phyloP scores from a whole-genome alignment of 768 basidiomycete genomes.

The Crucibulum laeve region DNA sequence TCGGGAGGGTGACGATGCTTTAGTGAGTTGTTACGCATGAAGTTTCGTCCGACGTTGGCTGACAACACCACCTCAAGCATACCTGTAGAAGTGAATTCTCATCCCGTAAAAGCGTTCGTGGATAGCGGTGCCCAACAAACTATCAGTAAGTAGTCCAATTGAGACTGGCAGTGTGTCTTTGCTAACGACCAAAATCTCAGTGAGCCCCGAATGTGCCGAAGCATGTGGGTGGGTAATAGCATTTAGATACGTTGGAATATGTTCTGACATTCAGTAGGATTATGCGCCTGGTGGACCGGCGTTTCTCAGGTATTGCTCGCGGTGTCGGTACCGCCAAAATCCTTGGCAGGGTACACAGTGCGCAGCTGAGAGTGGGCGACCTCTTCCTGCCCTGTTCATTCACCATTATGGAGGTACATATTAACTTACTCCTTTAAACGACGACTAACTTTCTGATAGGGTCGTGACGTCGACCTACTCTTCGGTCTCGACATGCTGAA shows the following conservation, averaged over 20 bases:
- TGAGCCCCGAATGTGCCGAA: conserved; percentile 91
- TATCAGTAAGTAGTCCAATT: conserved; percentile 90
- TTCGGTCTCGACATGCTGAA: conserved; percentile 99
- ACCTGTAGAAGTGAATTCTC: conserved; percentile 87
- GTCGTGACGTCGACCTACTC: conserved; percentile 89
- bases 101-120: conserved; percentile 92
- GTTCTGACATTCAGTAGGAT: conserved; percentile 41
- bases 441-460: conserved; percentile 37
- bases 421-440: background rate
- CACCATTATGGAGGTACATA: conserved; percentile 86
- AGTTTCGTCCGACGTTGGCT: conserved; percentile 1
- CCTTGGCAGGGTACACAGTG: conserved; percentile 89
- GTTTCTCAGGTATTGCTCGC: conserved; percentile 84
- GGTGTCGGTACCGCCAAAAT: conserved; percentile 96
- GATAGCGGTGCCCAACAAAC: conserved; percentile 97
- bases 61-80: conserved; percentile 47
- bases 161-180: no score
- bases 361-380: conserved; percentile 85
- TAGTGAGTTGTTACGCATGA: conserved; percentile 56
- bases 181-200: no score
- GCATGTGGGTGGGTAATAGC: conserved; percentile 66
- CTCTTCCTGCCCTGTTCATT: conserved; percentile 86
- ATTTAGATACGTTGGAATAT: background rate
- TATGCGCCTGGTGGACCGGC: conserved; percentile 88
- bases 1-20: conserved; percentile 94